A percentile compares a stretch with the other conserved stretches of the same genome.
phyloP scores from a whole-genome alignment of 2,329 filamentous ascomycete genomes.

The Trichoderma endophyticum region DNA sequence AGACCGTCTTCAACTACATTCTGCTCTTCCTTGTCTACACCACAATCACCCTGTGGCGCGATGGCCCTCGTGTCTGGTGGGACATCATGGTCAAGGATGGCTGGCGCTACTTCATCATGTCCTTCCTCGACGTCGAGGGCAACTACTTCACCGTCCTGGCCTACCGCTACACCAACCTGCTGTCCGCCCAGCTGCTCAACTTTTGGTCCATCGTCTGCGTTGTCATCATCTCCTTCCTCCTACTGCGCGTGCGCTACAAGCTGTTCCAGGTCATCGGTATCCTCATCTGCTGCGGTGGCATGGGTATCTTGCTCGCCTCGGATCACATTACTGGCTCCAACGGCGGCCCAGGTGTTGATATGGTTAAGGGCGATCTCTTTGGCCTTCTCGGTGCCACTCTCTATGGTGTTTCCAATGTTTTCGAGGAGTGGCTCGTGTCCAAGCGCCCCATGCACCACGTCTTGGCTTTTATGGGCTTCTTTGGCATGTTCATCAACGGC shows the following conservation, averaged over 20 bases:
- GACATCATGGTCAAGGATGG: constrained; percentile 65
- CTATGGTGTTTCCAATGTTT: constrained; percentile 87
- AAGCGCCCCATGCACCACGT: constrained; percentile 89
- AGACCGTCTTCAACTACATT: constrained; percentile 93
- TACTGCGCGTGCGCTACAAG: constrained; percentile 88
- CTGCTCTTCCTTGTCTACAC: constrained; percentile 81
- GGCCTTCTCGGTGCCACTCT: constrained; percentile 83
- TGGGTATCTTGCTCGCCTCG: constrained; percentile 78
- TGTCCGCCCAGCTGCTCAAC: constrained; percentile 93
- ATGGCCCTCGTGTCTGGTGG: constrained; percentile 70
- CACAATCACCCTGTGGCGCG: constrained; percentile 71
- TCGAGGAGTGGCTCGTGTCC: constrained; percentile 91
- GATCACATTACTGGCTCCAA: constrained; percentile 80
- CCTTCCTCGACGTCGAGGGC: constrained; percentile 90
- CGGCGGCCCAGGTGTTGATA: constrained; percentile 63
- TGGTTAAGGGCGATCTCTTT: constrained; percentile 90
- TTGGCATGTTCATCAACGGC: constrained; percentile 87
- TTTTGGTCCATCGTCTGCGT: constrained; percentile 98
- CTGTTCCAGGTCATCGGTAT: constrained; percentile 82
- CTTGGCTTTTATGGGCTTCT: constrained; percentile 83
- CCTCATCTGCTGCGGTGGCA: constrained; percentile 84
- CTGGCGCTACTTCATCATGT: constrained; percentile 91
- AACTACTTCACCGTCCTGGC: constrained; percentile 98
- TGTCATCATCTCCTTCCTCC: constrained; percentile 74
- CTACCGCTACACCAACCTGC: constrained; percentile 86